Evolutionary conservation across 1,139 yeast species (phyloP).

Genomic region (Diutina ranongensis): DNA sequence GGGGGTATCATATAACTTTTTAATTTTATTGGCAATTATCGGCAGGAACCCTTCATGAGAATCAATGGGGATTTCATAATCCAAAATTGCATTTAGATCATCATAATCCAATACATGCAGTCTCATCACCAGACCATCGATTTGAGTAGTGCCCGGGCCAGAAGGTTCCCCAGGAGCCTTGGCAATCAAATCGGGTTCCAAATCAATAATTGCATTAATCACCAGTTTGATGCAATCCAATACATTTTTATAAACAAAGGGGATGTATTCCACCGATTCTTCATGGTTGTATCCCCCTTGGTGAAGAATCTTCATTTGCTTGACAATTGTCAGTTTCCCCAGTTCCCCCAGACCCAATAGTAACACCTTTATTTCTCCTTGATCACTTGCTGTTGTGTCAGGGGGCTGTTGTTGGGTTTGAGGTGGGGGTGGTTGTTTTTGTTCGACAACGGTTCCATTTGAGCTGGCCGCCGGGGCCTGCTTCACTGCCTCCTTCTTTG

Average conservation of each 20-base stretch:
- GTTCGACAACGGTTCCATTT: not conserved
- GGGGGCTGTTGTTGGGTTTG: not conserved
- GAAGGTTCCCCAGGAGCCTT: not conserved
- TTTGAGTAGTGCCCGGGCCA: constrained; percentile 2
- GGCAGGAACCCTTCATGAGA: constrained; percentile 34
- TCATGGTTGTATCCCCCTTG: constrained; percentile 57
- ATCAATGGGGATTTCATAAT: constrained; percentile 35
- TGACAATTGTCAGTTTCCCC: constrained; percentile 68
- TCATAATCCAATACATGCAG: constrained; percentile 19
- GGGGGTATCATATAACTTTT: constrained; percentile 40
- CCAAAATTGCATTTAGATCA: constrained; percentile 37
- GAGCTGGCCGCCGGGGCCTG: not conserved
- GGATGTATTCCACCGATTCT: constrained; percentile 54
- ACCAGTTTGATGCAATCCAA: constrained; percentile 56
- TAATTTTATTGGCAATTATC: constrained; percentile 33
- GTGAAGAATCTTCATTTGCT: constrained; percentile 64
- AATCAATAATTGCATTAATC: constrained; percentile 42
- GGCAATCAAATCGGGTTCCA: constrained; percentile 34
- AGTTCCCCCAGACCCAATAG: constrained; percentile 71
- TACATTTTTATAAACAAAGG: constrained; percentile 58
- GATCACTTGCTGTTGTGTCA: not conserved
- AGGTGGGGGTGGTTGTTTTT: not conserved
- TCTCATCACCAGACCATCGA: constrained; percentile 5
- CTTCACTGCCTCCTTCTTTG: not conserved
- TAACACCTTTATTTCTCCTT: constrained; percentile 43